These are phyloP conservation scores for Marchantia polymorpha DNA, from an alignment of 225 moss, liverwort and hornwort species.

Conservation along the genomic window DNA sequence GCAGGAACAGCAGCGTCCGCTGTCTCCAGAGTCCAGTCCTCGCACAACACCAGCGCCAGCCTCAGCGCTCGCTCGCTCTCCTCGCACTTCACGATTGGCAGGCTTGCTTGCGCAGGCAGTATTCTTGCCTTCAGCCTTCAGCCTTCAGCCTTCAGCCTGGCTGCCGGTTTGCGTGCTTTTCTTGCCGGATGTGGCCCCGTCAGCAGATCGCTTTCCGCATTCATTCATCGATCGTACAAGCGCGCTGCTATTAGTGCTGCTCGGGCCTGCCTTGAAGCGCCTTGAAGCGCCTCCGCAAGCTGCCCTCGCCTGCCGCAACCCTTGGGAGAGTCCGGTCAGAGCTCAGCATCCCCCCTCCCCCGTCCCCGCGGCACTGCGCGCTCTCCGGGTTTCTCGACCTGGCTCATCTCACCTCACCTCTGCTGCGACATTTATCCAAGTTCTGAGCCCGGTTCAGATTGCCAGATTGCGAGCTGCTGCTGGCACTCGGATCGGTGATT, in stretches of 20 bases:
- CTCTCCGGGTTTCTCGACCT: not conserved
- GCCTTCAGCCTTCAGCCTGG: too few species aligned
- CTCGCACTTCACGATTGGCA: not conserved
- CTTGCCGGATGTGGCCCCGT: not conserved
- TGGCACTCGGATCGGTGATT: too few species aligned
- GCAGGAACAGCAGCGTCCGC: not conserved
- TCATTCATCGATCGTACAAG: not conserved
- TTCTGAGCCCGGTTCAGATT: too few species aligned
- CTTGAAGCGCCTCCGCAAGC: too few species aligned
- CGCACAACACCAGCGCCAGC: not conserved
- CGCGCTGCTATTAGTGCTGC: not conserved
- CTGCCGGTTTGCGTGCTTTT: not conserved
- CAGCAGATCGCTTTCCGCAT: slow-evolving; percentile 2
- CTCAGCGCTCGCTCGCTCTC: not conserved
- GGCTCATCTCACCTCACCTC: not conserved
- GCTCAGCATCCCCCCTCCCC: not conserved
- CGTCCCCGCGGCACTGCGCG: not conserved
- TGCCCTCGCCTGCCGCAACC: not conserved
- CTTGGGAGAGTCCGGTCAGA: not conserved
- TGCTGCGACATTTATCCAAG: not conserved
- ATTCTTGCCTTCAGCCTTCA: slow-evolving; percentile 6
- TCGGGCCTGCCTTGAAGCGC: too few species aligned
- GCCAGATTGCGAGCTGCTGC: too few species aligned
- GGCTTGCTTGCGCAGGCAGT: not conserved
- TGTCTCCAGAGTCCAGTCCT: not conserved